These are phyloP conservation scores for Aeminium ludgeri DNA, from an alignment of 495 filamentous ascomycete species.

Conservation along the genomic window DNA sequence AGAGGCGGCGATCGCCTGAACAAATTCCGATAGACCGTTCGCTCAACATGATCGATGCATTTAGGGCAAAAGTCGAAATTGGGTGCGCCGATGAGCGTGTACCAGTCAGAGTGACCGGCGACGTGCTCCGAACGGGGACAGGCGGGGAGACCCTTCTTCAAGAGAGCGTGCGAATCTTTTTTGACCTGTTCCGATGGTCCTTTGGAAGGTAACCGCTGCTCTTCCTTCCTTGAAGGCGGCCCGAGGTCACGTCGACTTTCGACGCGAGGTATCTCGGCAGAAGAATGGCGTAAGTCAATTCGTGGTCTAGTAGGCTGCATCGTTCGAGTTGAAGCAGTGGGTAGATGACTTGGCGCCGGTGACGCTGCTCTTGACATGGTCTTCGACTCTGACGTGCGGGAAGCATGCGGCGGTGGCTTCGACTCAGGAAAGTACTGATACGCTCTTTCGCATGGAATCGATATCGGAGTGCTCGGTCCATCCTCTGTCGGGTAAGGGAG, in stretches of 20 bases:
- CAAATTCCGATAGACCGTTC: conserved; percentile 35
- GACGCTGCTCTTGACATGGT: conserved; percentile 1
- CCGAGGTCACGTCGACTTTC: neutral
- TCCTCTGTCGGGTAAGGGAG: conserved; percentile 13
- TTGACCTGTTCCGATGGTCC: conserved; percentile 9
- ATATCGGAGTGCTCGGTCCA: conserved; percentile 3
- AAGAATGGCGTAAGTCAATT: conserved; percentile 7
- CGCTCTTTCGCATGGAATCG: conserved; percentile 11
- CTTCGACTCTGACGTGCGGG: conserved; percentile 1
- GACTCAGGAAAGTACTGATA: conserved; percentile 7
- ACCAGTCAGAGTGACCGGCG: conserved; percentile 45
- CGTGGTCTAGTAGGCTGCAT: conserved; percentile 1
- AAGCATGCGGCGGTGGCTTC: neutral
- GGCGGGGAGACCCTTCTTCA: conserved; percentile 25
- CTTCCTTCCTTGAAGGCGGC: neutral
- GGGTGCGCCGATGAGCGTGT: conserved; percentile 38
- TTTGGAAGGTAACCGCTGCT: neutral
- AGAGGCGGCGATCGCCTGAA: conserved; percentile 34
- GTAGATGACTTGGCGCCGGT: conserved; percentile 2
- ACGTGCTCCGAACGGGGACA: conserved; percentile 38
- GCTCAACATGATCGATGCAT: conserved; percentile 39
- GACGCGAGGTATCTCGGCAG: conserved; percentile 2
- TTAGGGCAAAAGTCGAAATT: conserved; percentile 47
- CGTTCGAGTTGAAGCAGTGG: neutral
- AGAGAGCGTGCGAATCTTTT: conserved; percentile 10